Conservation (phyloP, 768 basidiomycete genomes). For the Collybia mongolica region DNA sequence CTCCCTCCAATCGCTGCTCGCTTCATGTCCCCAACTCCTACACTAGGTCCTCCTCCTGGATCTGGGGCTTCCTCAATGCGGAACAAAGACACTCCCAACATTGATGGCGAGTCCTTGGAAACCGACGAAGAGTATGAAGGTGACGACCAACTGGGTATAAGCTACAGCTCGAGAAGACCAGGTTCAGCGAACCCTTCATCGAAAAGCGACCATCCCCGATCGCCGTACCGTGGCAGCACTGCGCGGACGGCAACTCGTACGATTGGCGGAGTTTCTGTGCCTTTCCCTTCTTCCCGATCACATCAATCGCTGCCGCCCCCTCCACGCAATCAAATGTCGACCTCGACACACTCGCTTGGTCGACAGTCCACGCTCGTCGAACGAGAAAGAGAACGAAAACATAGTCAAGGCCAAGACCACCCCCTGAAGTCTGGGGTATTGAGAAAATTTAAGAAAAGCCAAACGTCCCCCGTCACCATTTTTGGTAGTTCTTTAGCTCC, state of each 20-base stretch:
- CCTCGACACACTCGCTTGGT: constrained; percentile 76
- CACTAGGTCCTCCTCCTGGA: constrained; percentile 24
- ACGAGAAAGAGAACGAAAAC: constrained; percentile 48
- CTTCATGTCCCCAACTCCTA: constrained; percentile 79
- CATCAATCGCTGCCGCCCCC: constrained; percentile 76
- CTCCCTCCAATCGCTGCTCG: constrained; percentile 88
- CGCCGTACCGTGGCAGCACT: constrained; percentile 64
- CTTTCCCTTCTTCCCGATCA: constrained; percentile 71
- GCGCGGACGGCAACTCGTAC: constrained; percentile 37
- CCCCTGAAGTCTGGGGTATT: constrained; percentile 50
- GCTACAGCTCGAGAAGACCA: constrained; percentile 32
- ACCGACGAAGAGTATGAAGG: constrained; percentile 73
- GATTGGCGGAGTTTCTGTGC: constrained; percentile 47
- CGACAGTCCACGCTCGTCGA: constrained; percentile 58
- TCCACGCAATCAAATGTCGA: constrained; percentile 50
- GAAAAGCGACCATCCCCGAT: constrained; percentile 71
- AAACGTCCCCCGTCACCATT: constrained; percentile 45
- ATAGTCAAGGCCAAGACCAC: constrained; percentile 43
- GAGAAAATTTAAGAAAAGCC: constrained; percentile 68
- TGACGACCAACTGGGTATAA: constrained; percentile 50
- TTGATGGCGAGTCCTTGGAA: constrained; percentile 68
- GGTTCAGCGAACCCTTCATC: constrained; percentile 26
- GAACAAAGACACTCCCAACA: constrained; percentile 58
- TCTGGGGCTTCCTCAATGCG: constrained; percentile 34
- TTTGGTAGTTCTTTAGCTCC: constrained; percentile 62